phyloP scores from a whole-genome alignment of 2,329 filamentous ascomycete genomes.

The Trichoderma sp. region DNA sequence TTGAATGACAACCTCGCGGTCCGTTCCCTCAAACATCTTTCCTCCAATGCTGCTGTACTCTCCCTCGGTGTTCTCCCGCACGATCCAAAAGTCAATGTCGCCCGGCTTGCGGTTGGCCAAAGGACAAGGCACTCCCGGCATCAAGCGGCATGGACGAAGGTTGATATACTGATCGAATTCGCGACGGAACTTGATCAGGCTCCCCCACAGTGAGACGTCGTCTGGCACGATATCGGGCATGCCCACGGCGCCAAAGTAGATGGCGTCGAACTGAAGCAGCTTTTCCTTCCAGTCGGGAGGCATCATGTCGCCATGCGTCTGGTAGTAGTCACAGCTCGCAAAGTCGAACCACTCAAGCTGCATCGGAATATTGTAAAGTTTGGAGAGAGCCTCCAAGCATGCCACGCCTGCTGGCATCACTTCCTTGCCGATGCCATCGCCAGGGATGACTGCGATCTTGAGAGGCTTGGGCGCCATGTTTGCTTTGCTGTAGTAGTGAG shows the following conservation, averaged over 20 bases:
- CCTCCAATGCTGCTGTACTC: slow-evolving; percentile 62
- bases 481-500: background rate
- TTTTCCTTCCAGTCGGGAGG: slow-evolving; percentile 51
- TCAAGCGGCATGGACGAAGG: slow-evolving; percentile 55
- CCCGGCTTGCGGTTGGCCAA: slow-evolving; percentile 54
- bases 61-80: slow-evolving; percentile 68
- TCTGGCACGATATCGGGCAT: slow-evolving; percentile 59
- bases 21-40: slow-evolving; percentile 58
- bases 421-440: slow-evolving; percentile 65
- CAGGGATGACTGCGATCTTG: slow-evolving; percentile 50
- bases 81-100: slow-evolving; percentile 67
- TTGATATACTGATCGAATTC: slow-evolving; percentile 59
- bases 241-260: slow-evolving; percentile 69
- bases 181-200: slow-evolving; percentile 67
- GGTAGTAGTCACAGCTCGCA: slow-evolving; percentile 63
- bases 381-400: slow-evolving; percentile 52
- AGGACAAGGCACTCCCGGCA: slow-evolving; percentile 61
- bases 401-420: slow-evolving; percentile 46
- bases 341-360: slow-evolving; percentile 65
- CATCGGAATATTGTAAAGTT: slow-evolving; percentile 55
- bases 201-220: slow-evolving; percentile 67
- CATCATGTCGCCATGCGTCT: slow-evolving; percentile 46
- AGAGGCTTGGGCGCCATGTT: slow-evolving; percentile 29
- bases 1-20: slow-evolving; percentile 54
- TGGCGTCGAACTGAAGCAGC: slow-evolving; percentile 62